Evolutionary conservation across 441 rosid species (phyloP).

Genomic region (Arabidopsis hybrid): DNA sequence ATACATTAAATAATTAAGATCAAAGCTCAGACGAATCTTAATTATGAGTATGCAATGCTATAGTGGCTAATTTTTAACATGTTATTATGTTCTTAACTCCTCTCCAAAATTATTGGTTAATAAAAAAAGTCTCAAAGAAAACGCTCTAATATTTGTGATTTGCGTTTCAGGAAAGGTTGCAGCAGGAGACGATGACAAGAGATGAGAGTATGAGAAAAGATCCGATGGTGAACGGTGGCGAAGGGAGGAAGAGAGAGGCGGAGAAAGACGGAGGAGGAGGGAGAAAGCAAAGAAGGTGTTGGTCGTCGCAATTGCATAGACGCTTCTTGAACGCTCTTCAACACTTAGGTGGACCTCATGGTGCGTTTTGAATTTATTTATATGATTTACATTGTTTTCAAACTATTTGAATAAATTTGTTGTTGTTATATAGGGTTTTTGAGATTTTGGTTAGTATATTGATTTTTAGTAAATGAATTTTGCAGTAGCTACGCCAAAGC

Average conservation of each 20-base stretch:
- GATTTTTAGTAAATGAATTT: conserved; percentile 19
- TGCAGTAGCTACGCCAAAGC: conserved; percentile 93
- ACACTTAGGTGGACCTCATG: conserved; percentile 92
- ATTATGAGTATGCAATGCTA: neutral
- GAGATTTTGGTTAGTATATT: conserved; percentile 17
- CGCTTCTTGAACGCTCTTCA: conserved; percentile 81
- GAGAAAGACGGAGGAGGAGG: conserved; percentile 44
- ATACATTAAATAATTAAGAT: neutral
- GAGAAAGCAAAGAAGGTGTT: conserved; percentile 78
- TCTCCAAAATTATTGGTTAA: neutral
- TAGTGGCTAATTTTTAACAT: neutral
- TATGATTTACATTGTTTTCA: too few relatives aligned
- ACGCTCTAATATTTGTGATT: neutral
- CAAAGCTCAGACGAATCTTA: too few relatives aligned
- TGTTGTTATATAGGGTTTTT: conserved; percentile 11
- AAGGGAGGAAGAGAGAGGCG: conserved; percentile 44
- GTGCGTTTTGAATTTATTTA: conserved; percentile 42
- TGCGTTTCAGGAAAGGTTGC: conserved; percentile 25
- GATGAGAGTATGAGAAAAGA: conserved; percentile 55
- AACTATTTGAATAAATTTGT: neutral
- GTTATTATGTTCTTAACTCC: neutral
- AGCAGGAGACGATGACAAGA: conserved; percentile 55
- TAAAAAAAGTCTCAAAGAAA: neutral
- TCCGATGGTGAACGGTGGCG: conserved; percentile 25
- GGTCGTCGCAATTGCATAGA: conserved; percentile 91